phyloP scores from a whole-genome alignment of 192 early-diverging fungal genomes.

The Dispira simplex region DNA sequence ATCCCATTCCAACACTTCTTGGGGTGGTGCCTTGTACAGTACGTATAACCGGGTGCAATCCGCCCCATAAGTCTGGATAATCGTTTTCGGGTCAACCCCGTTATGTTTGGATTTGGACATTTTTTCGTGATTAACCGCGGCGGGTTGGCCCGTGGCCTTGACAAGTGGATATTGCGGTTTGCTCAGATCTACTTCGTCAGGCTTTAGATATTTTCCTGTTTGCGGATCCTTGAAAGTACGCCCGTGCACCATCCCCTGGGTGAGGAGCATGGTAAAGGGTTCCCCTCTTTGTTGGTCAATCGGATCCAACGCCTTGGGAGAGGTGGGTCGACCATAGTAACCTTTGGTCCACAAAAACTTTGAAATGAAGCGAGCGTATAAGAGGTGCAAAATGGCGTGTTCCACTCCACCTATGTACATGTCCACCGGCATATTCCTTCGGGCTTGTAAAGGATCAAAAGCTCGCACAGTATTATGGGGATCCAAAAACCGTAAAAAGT shows the following conservation, averaged over 20 bases:
- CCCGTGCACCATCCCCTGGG: constrained; percentile 94
- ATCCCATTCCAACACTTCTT: constrained; percentile 85
- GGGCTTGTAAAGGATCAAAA: constrained; percentile 33
- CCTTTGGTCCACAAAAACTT: constrained; percentile 53
- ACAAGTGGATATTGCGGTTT: constrained; percentile 34
- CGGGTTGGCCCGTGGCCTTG: constrained; percentile 36
- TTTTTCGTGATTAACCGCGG: constrained; percentile 64
- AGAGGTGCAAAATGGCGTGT: constrained; percentile 84
- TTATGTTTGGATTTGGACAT: constrained; percentile 98
- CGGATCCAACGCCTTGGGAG: constrained; percentile 13
- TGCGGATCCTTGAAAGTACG: constrained; percentile 62
- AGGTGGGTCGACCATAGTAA: background rate
- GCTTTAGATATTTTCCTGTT: constrained; percentile 59
- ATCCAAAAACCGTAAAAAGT: constrained; percentile 78
- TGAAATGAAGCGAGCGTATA: constrained; percentile 83
- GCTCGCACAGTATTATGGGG: constrained; percentile 41
- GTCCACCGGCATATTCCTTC: constrained; percentile 61
- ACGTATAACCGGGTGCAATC: constrained; percentile 78
- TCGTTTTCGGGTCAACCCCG: constrained; percentile 68
- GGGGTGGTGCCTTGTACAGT: constrained; percentile 75
- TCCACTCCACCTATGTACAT: constrained; percentile 92
- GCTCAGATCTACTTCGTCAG: constrained; percentile 43
- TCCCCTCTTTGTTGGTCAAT: constrained; percentile 46
- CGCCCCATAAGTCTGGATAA: constrained; percentile 38
- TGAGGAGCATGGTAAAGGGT: constrained; percentile 72